Base-by-base conservation (phyloP, 257 asterid species). In the Fraxinus quadrangulata region DNA sequence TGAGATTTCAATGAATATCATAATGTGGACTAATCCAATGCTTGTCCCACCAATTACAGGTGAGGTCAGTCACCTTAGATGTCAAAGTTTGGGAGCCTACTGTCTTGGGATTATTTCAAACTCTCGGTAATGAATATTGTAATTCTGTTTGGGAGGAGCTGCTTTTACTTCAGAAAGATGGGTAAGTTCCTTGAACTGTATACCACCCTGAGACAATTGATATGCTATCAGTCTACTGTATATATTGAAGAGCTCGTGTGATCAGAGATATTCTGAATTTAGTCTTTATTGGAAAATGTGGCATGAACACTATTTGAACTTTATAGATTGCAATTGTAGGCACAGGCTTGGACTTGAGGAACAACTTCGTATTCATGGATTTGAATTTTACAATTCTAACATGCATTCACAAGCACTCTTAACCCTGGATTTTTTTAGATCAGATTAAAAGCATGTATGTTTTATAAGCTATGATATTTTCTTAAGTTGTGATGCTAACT, bases 1-100 rank as follows among this genome's bases (percentile, higher is more conserved):
- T 34, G 59, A 54, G 8, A 70, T 59, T 72, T 31, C 40, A 26
- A 78, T 63, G 51, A 21, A 74, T 65, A 45, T 77, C 12, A 6
- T 28, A 59, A 61, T 67, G 21, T 2, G 56, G 56, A 59, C 39
- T 71, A 73, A n/a, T 71, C 72, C 56, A 74, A 73, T 59, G 37
- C 19, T 74, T 77, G 77, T 74, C 80, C 83, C 76, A 65, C 79
- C 54, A 81, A 78, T 79, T 82, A 30, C 88, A 95, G 99, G 94
- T 95, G 75, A 88, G 99, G 86, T 95, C 99, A 30, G 91, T 95
- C 81, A 95, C 90, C 31, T 87, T 93, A 66, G 99, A 95, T 69
- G 98, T 95, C 81, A 95, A 83, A 84, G 99, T 95, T 79, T 95
- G 99, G 99, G 98, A 95, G 74, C 94, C 97, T 23, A 80, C 93